Evolutionary conservation across 2,329 filamentous ascomycete genomes (phyloP), one percentile per base, ranked within the genome.

Genomic region (Sclerotinia trifoliorum): DNA sequence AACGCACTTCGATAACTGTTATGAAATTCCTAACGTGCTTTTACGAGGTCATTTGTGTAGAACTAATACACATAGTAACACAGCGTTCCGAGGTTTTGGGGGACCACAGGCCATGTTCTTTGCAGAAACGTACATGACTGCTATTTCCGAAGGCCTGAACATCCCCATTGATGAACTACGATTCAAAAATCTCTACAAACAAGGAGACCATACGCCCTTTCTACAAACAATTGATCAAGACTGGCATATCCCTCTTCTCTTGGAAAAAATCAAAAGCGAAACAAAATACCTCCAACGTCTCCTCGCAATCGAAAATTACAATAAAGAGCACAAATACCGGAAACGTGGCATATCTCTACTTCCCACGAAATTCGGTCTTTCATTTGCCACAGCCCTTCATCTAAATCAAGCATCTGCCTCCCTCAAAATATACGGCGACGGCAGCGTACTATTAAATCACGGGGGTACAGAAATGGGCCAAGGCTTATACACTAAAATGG

Each of bases 391-490:
- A 0, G 94, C 94, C 0, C 83, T 97, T 3, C 97, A 95, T 83
- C 84, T 97, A 74, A 98, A 98, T 79, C 94, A 98, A 78, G 94
- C 94, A 2, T 93, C 93, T 54, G 93, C 94, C 0, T 83, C 97
- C 60, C 93, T 98, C 1, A 94, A 97, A 80, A 94, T 98, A 71
- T 98, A 97, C 78, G 94, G 97, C 76, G 94, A 98, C 73, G 94
- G 94, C 0, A 94, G 90, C 11, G 84, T 98, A 10, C 85, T 98
- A 0, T 90, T 98, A 6, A 94, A 94, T 1, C 94, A 98, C 74
- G 94, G 94, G 62, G 94, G 94, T 69, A 96, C 93, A 0, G 94
- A 98, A 80, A 98, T 98, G 94, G 94, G 94, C 10, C 94, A 98
- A 80, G 94, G 73, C 7, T 83, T 98, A 5, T 91, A 98, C 80